Base-by-base conservation (phyloP, 768 basidiomycete species). In the Trametes coccinea region DNA sequence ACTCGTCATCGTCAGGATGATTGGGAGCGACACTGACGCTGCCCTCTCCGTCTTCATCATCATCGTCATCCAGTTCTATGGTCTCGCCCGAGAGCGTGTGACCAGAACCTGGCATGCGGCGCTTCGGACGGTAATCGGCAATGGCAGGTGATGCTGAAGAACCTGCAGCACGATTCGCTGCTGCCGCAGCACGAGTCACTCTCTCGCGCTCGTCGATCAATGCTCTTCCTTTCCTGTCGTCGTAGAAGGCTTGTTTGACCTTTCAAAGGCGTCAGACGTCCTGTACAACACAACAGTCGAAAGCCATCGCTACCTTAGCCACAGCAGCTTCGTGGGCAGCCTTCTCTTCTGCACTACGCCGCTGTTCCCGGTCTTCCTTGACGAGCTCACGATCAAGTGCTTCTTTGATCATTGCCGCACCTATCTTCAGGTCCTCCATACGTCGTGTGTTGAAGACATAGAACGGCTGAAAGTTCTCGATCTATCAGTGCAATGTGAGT, bases 161-260 rank as follows among this genome's bases (percentile, higher is more conserved):
- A 37, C 45, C 47, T 10, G 67, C 34, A 10, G 65, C 40, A 27
- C 66, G 59, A 17, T 58, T 62, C n/a, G 63, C 61, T 46, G 61
- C 59, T 22, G 48, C 65, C 3, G 66, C 63, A 30, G 59, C 66
- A 16, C 66, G 63, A 5, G 66, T 65, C 33, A 62, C 57, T 27
- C 69, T 48, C 27, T 93, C 90, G 64, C 84, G 78, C 67, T 87
- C 77, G 60, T 91, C 85, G 7, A 72, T 73, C 60, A 81, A 54
- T 66, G 74, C 71, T 67, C 85, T 87, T 1, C 76, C 73, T 68
- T 79, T 87, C 53, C 92, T 82, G 69, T 94, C 92, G 49, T 94
- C 92, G 68, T 92, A 79, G 70, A 84, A 93, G 1, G 87, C 87
- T 52, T 92, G 73, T 70, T 86, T 90, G n/a, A 89, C 85, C 92